These are phyloP conservation scores for Ceratocystiopsis brevicomis DNA, from an alignment of 2,329 filamentous ascomycete species.

Conservation along the genomic window DNA sequence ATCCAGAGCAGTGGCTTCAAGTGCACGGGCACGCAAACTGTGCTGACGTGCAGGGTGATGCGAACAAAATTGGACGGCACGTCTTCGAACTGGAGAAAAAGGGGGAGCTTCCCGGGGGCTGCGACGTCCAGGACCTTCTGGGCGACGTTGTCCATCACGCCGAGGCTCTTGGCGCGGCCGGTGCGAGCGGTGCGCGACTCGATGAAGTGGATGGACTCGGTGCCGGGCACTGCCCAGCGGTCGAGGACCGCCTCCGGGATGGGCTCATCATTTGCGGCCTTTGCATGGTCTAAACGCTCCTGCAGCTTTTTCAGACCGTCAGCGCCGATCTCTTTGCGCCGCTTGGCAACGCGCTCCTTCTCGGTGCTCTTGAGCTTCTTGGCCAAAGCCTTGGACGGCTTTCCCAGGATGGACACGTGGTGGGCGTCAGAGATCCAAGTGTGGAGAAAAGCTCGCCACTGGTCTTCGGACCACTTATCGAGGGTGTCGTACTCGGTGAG, in stretches of 20 bases:
- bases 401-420: slow-evolving; percentile 75
- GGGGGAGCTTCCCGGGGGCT: slow-evolving; percentile 25
- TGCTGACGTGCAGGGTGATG: slow-evolving; percentile 63
- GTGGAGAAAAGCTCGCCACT: slow-evolving; percentile 69
- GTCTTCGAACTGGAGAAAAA: slow-evolving; percentile 95
- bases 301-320: slow-evolving; percentile 60
- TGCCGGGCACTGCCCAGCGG: slow-evolving; percentile 62
- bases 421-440: slow-evolving; percentile 73
- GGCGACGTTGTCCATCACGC: slow-evolving; percentile 44
- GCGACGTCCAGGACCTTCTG: slow-evolving; percentile 62
- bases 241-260: slow-evolving; percentile 72
- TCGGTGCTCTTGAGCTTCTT: slow-evolving; percentile 69
- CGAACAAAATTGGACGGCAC: slow-evolving; percentile 87
- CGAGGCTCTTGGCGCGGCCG: slow-evolving; percentile 56
- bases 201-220: slow-evolving; percentile 90
- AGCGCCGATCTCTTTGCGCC: slow-evolving; percentile 62
- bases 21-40: slow-evolving; percentile 55
- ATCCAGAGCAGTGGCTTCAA: slow-evolving; percentile 69
- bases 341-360: slow-evolving; percentile 54
- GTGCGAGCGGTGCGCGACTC: slow-evolving; percentile 68
- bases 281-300: slow-evolving; percentile 62
- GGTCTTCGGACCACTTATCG: slow-evolving; percentile 58
- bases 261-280: slow-evolving; percentile 70
- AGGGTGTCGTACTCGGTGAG: slow-evolving; percentile 47
- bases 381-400: slow-evolving; percentile 63